Evolutionary conservation across 1,284 basidiomycete species (phyloP).

Genomic region (Trichosporon inkin): DNA sequence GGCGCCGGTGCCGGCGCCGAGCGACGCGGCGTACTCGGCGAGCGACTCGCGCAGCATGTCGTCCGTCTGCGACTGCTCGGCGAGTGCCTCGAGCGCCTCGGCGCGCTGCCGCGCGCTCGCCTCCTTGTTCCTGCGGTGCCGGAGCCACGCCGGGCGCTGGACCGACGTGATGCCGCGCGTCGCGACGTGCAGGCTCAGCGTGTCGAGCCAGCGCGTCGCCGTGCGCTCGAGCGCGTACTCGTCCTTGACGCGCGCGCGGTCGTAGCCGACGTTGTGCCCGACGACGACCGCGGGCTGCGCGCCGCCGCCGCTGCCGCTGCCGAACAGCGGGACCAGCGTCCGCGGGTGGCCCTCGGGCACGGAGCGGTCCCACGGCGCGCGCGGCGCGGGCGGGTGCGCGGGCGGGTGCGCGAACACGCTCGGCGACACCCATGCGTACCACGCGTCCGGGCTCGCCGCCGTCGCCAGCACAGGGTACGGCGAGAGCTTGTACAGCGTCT

Average conservation of each 20-base stretch:
- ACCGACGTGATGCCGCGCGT: slow-evolving; percentile 92
- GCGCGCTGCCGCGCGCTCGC: slow-evolving; percentile 43
- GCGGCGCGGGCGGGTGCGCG: slow-evolving; percentile 10
- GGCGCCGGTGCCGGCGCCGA: too few relatives aligned
- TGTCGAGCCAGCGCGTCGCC: slow-evolving; percentile 82
- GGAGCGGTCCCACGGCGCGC: slow-evolving; percentile 31
- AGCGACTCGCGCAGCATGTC: slow-evolving; percentile 42
- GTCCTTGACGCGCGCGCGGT: slow-evolving; percentile 75
- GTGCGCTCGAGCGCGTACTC: slow-evolving; percentile 75
- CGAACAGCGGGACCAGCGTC: slow-evolving; percentile 44
- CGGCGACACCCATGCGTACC: slow-evolving; percentile 96
- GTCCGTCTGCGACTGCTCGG: slow-evolving; percentile 55
- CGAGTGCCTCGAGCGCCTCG: slow-evolving; percentile 43
- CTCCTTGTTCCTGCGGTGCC: slow-evolving; percentile 58
- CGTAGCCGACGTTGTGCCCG: slow-evolving; percentile 94
- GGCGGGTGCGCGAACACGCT: slow-evolving; percentile 65
- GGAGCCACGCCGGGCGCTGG: slow-evolving; percentile 89
- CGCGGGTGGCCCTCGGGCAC: slow-evolving; percentile 28
- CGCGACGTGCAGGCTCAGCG: slow-evolving; percentile 91
- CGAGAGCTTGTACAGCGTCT: slow-evolving; percentile 80
- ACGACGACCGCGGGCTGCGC: slow-evolving; percentile 65
- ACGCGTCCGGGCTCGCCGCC: slow-evolving; percentile 73
- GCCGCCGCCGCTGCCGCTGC: slow-evolving; percentile 15
- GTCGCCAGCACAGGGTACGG: slow-evolving; percentile 85
- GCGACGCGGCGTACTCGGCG: slow-evolving; percentile 39